These are phyloP conservation scores for Triticum timopheevii DNA, from an alignment of 176 grass and related monocot species.

Conservation along the genomic window DNA sequence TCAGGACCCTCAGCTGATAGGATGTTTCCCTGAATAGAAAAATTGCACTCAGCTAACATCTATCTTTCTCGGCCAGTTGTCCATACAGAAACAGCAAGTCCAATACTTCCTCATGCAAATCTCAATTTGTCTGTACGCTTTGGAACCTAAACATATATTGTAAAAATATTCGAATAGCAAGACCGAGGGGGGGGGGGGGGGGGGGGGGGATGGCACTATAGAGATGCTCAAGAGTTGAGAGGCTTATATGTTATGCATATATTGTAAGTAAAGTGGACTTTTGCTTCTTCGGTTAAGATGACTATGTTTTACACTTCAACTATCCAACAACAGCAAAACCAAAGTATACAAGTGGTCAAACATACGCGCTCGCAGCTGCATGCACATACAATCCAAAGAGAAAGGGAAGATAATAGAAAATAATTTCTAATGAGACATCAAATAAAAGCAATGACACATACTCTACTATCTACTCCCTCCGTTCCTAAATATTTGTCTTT, in stretches of 20 bases:
- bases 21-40: background rate
- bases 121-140: background rate
- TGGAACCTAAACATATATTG: slow-evolving; percentile 2
- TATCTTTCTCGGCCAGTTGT: background rate
- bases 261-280: slow-evolving; percentile 7
- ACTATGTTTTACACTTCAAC: background rate
- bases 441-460: slow-evolving; percentile 9
- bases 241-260: background rate
- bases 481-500: no score
- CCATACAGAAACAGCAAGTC: background rate
- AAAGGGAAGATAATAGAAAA: background rate
- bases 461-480: no score
- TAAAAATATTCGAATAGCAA: background rate
- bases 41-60: background rate
- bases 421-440: background rate
- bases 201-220: background rate
- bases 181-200: background rate
- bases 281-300: background rate
- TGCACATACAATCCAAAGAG: background rate
- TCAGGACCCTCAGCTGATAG: background rate
- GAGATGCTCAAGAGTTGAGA: background rate
- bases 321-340: background rate
- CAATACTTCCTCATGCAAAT: slow-evolving; percentile 6
- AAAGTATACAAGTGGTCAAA: background rate
- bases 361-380: background rate